phyloP scores from a whole-genome alignment of 257 asterid species.

The Rhazya stricta region DNA sequence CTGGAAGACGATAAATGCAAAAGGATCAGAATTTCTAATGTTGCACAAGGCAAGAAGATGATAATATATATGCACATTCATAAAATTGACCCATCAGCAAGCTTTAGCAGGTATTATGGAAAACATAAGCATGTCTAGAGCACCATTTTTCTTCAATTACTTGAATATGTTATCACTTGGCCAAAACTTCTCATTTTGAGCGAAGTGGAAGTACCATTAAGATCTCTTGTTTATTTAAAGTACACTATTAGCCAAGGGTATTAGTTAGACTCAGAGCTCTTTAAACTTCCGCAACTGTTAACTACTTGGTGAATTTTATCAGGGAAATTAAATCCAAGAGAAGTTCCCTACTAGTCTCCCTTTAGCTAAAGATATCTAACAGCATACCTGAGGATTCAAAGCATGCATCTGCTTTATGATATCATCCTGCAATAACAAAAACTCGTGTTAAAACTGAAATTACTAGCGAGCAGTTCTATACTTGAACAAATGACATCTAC shows the following conservation, averaged over 20 bases:
- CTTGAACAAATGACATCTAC: neutral
- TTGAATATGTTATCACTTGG: neutral
- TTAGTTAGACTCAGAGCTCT: neutral
- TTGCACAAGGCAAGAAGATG: neutral
- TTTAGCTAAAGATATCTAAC: neutral
- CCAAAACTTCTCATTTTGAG: neutral
- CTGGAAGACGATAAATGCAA: constrained; percentile 37
- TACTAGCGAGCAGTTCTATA: neutral
- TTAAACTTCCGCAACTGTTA: neutral
- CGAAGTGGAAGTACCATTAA: too few species aligned
- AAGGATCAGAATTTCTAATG: constrained; percentile 8
- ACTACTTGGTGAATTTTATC: neutral
- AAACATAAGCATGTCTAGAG: neutral
- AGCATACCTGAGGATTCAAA: constrained; percentile 85
- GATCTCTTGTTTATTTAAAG: too few species aligned
- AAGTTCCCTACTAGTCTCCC: neutral
- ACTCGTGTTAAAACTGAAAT: constrained; percentile 7
- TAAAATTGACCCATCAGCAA: neutral
- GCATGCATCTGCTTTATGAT: constrained; percentile 60
- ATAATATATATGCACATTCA: neutral
- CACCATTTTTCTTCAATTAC: neutral
- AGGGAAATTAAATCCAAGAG: neutral
- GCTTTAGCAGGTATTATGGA: neutral
- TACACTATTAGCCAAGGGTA: neutral
- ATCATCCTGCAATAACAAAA: constrained; percentile 47